These are phyloP conservation scores for Tanozyma kutaoensis DNA, from an alignment of 805 yeast species.

Conservation along the genomic window DNA sequence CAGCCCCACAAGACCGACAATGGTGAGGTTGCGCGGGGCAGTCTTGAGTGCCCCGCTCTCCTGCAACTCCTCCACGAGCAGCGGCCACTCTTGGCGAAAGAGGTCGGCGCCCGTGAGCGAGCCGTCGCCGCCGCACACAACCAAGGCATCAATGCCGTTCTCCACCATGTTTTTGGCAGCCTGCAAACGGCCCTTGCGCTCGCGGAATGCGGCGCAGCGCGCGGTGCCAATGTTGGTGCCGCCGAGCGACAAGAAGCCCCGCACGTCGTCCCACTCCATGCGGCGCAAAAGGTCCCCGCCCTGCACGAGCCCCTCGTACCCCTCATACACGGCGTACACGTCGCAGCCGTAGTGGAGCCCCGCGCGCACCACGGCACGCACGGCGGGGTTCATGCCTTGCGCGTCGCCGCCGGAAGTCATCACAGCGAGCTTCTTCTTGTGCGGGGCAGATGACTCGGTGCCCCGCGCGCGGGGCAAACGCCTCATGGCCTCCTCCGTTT, in stretches of 20 bases:
- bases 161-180: slow-evolving; percentile 79
- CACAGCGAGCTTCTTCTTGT: slow-evolving; percentile 50
- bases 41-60: slow-evolving; percentile 31
- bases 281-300: slow-evolving; percentile 72
- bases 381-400: slow-evolving; percentile 97
- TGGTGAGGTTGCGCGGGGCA: slow-evolving; percentile 41
- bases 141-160: slow-evolving; percentile 85
- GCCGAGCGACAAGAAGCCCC: slow-evolving; percentile 87
- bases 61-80: slow-evolving; percentile 61
- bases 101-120: slow-evolving; percentile 95
- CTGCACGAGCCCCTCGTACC: slow-evolving; percentile 82
- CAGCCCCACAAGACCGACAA: slow-evolving; percentile 92
- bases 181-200: slow-evolving; percentile 68
- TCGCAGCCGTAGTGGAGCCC: slow-evolving; percentile 84
- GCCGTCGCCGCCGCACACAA: slow-evolving; percentile 98
- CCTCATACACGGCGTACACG: slow-evolving; percentile 85
- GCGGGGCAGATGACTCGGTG: no score
- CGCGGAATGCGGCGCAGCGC: slow-evolving; percentile 73
- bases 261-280: slow-evolving; percentile 87
- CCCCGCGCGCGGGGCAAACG: background rate
- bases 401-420: slow-evolving; percentile 99
- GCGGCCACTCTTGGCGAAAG: slow-evolving; percentile 92
- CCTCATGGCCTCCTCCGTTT: slow-evolving; percentile 11
- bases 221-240: slow-evolving; percentile 98
- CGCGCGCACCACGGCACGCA: slow-evolving; percentile 88